Evolutionary conservation across 495 filamentous ascomycete species (phyloP), one percentile per base, ranked within the genome.

Genomic region (Penicillium turbatum): DNA sequence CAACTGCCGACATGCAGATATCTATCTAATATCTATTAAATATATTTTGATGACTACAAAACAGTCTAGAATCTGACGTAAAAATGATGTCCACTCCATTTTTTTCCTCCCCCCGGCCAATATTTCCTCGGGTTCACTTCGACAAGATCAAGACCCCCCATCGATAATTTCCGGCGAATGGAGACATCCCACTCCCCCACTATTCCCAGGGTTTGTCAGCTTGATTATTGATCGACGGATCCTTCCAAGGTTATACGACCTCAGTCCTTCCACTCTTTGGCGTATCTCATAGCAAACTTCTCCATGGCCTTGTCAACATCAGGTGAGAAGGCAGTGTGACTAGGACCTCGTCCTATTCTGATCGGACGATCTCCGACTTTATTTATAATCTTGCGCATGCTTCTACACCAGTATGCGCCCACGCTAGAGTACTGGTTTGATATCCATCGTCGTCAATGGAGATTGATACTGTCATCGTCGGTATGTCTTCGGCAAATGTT

Each of bases 391-490:
- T 21, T 37, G 63, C 59, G 61, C 55, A 66, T 68, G 54, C 53
- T 56, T 60, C 29, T 39, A 53, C 21, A 24, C 42, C 58, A 68
- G 56, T 57, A 76, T 76, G 72, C 67, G 21, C 58, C 68, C 67
- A 62, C 54, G 60, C 58, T 62, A 60, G 52, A 56, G 59, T 62
- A 56, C 51, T 51, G 40, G 40, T 60, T 45, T 60, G 68, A 68
- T 62, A 61, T 58, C 59, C 47, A 48, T 50, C 54, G 64, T 59
- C 67, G 60, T 62, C 60, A 62, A 73, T 75, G 72, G 70, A 77
- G 48, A 70, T 60, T 57, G 71, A 77, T 59, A 76, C 74, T 53
- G 66, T 77, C 53, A 73, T 77, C 61, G 65, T 77, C 65, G 74
- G 74, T 76, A 74, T 55, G 72, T 68, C 53, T 52, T 13, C 29